Evolutionary conservation across 192 early-diverging fungal species (phyloP).

Genomic region (Martensiomyces pterosporus): DNA sequence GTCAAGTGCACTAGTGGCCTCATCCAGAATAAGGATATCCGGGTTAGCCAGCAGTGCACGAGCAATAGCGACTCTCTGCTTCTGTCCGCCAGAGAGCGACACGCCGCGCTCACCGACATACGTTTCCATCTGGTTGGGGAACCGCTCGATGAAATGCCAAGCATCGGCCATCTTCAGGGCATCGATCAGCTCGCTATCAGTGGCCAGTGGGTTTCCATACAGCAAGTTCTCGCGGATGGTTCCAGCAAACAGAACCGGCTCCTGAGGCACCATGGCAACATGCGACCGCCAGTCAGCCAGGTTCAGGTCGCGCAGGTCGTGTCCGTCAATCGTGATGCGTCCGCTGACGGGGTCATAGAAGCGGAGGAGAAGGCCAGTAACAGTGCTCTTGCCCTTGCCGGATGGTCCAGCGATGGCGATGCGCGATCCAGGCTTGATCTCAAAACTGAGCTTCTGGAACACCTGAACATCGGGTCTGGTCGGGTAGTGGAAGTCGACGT

Average conservation of each 20-base stretch:
- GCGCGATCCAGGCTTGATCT: slow-evolving; percentile 53
- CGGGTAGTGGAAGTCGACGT: slow-evolving; percentile 65
- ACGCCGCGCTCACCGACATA: slow-evolving; percentile 82
- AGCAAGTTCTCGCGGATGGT: slow-evolving; percentile 69
- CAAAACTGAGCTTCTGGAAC: slow-evolving; percentile 54
- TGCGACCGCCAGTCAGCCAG: slow-evolving; percentile 58
- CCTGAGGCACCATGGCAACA: slow-evolving; percentile 67
- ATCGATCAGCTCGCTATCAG: slow-evolving; percentile 62
- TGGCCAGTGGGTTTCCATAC: slow-evolving; percentile 60
- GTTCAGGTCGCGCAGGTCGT: slow-evolving; percentile 53
- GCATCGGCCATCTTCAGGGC: slow-evolving; percentile 47
- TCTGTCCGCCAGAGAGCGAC: slow-evolving; percentile 60
- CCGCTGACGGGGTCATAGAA: slow-evolving; percentile 67
- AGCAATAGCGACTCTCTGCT: slow-evolving; percentile 69
- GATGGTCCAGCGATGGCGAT: slow-evolving; percentile 53
- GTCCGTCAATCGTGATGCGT: slow-evolving; percentile 56
- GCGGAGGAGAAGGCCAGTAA: slow-evolving; percentile 61
- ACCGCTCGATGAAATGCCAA: slow-evolving; percentile 64
- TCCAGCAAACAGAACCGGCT: slow-evolving; percentile 67
- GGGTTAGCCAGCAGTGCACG: slow-evolving; percentile 77
- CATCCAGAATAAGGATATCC: slow-evolving; percentile 68
- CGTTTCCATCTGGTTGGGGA: slow-evolving; percentile 78
- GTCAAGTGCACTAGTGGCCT: slow-evolving; percentile 75
- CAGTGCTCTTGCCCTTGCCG: slow-evolving; percentile 67
- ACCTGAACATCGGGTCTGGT: slow-evolving; percentile 54